phyloP scores from a whole-genome alignment of 2,329 filamentous ascomycete species.

The Harringtonia lauricola region DNA sequence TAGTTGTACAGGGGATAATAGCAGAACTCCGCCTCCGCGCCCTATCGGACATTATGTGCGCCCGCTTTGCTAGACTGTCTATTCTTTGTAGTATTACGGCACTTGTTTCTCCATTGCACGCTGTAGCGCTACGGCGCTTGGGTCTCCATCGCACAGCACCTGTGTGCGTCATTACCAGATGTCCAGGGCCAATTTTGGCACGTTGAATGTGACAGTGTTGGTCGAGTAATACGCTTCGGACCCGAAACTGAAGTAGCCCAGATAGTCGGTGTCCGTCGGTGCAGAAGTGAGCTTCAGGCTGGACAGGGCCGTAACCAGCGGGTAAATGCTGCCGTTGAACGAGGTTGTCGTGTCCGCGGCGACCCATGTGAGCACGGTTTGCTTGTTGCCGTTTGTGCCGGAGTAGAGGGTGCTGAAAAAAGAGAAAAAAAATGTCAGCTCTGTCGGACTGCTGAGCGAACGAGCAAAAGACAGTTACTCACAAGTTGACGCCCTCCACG shows the following conservation, averaged over 20 bases:
- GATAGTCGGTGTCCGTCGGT: slow-evolving; percentile 29
- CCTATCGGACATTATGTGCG: too few relatives aligned
- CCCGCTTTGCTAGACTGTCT: too few relatives aligned
- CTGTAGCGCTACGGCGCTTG: too few relatives aligned
- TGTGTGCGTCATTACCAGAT: slow-evolving; percentile 8
- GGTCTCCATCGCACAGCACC: too few relatives aligned
- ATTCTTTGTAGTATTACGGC: too few relatives aligned
- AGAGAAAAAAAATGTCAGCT: neutral
- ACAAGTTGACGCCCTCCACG: slow-evolving; percentile 29
- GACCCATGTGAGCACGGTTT: slow-evolving; percentile 41
- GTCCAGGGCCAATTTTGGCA: slow-evolving; percentile 25
- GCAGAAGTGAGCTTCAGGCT: slow-evolving; percentile 20
- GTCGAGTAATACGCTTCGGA: slow-evolving; percentile 34
- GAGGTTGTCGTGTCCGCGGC: slow-evolving; percentile 20
- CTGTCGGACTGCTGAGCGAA: neutral
- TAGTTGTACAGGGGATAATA: too few relatives aligned
- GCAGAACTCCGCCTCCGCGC: too few relatives aligned
- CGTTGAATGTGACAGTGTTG: slow-evolving; percentile 36
- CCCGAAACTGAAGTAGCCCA: slow-evolving; percentile 42
- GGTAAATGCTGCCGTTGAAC: slow-evolving; percentile 35
- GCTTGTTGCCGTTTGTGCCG: slow-evolving; percentile 26
- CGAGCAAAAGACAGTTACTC: neutral
- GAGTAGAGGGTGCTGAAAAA: slow-evolving; percentile 24
- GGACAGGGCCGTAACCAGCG: slow-evolving; percentile 30
- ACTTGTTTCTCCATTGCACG: too few relatives aligned